Evolutionary conservation across 345 rosid genomes (phyloP), one percentile per base, ranked within the genome.

Genomic region (Dovyalis caffra): DNA sequence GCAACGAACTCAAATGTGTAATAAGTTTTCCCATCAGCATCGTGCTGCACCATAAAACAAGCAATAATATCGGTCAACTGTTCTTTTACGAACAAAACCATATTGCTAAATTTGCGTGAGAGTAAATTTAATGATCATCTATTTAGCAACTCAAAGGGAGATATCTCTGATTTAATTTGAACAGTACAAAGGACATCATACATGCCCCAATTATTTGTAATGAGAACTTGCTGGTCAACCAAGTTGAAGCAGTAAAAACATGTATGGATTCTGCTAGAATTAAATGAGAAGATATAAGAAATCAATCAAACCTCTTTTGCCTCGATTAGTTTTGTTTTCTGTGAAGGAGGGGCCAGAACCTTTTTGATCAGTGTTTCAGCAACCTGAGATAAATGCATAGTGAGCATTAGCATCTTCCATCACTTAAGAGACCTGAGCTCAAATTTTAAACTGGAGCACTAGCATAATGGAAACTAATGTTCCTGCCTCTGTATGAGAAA

Each of bases 1-100:
- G 86, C 92, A 65, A 89, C 67, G 76, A 92, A 92, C 90, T 95
- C 99, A 67, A 95, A 85, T 68, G 88, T 86, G 79, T 91, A 95
- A 79, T 92, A 91, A 34, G 84, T 76, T 85, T 87, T 90, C 60
- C 96, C 98, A 63, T 95, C 97, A 1, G 78, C 91, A 43, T 89
- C 93, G 49, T 87, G 92, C 98, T 95, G 90, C 71, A 74, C 15
- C 78, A 76, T 32, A 23, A n/a, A n/a, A 76, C 78, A 66, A 64
- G 79, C 75, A 74, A 38, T 37, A 51, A 16, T n/a, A 35, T 66
- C 77, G 67, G n/a, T 45, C n/a, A 4, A 4, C 51, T 25, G 21
- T 68, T 31, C 21, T 4, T 51, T 65, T 66, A 11, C 1, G 51
- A 9, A 35, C 38, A 63, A 60, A 63, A 31, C 34, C 35, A 16